phyloP scores from a whole-genome alignment of 148 eudicot species.

The Pharnaceum exiguum region DNA sequence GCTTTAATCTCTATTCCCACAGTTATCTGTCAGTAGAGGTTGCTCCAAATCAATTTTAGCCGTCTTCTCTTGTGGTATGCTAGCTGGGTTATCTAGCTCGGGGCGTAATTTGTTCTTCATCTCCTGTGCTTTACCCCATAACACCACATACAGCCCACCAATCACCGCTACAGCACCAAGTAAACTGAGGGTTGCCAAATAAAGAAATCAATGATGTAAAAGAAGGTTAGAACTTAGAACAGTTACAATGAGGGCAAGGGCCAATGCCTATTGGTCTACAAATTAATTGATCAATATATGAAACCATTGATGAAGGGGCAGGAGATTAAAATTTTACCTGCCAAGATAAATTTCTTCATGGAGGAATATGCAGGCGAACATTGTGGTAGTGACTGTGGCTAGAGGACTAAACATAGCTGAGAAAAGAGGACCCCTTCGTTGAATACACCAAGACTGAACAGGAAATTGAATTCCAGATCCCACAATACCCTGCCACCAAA shows the following conservation, averaged over 20 bases:
- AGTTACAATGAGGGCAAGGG: no score
- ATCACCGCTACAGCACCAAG: conserved; percentile 51
- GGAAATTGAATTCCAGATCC: conserved; percentile 31
- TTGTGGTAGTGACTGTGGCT: conserved; percentile 47
- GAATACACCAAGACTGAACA: conserved; percentile 67
- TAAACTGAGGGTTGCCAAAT: no score
- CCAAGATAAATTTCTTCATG: conserved; percentile 61
- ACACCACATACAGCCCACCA: conserved; percentile 50
- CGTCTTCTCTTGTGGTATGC: not conserved
- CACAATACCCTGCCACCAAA: conserved; percentile 20
- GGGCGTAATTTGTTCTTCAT: not conserved
- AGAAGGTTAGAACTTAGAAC: no score
- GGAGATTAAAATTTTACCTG: no score
- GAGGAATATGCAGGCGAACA: conserved; percentile 44
- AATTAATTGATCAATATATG: no score
- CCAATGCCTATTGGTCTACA: no score
- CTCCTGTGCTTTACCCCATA: conserved; percentile 59
- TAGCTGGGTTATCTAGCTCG: not conserved
- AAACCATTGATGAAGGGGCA: no score
- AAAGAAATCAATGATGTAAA: no score
- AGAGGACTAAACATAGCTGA: conserved; percentile 83
- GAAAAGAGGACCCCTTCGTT: conserved; percentile 58
- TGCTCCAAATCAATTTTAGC: conserved; percentile 18
- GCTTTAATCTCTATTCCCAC: no score
- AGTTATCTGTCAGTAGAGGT: conserved; percentile 12